A percentile compares a stretch with the other conserved stretches of the same genome.
phyloP scores from a whole-genome alignment of 371 early-diverging fungal genomes.

The Syncephalis plumigaleata region DNA sequence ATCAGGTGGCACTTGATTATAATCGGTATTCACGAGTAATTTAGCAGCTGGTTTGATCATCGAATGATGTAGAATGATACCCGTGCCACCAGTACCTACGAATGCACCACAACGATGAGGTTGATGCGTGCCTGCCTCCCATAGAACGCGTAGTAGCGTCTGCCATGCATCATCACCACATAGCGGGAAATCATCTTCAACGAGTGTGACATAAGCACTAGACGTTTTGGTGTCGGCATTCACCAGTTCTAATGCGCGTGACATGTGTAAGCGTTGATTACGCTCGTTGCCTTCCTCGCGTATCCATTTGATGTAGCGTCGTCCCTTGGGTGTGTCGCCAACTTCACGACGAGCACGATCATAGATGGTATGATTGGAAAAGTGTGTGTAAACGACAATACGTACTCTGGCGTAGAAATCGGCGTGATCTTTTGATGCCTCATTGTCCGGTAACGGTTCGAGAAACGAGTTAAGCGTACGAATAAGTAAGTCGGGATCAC shows the following conservation, averaged over 20 bases:
- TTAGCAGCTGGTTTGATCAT: slow-evolving; percentile 19
- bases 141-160: slow-evolving; percentile 27
- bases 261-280: slow-evolving; percentile 35
- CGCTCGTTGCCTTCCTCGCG: slow-evolving; percentile 24
- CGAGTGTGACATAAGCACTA: slow-evolving; percentile 23
- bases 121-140: slow-evolving; percentile 19
- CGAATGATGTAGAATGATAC: slow-evolving; percentile 26
- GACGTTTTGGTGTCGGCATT: slow-evolving; percentile 14
- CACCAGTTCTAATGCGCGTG: slow-evolving; percentile 21
- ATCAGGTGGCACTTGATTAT: slow-evolving; percentile 25
- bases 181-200: slow-evolving; percentile 44
- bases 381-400: slow-evolving; percentile 38
- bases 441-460: slow-evolving; percentile 23
- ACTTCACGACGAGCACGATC: slow-evolving; percentile 20
- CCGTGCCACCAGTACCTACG: slow-evolving; percentile 43
- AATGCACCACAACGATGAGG: slow-evolving; percentile 37
- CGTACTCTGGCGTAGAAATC: slow-evolving; percentile 25
- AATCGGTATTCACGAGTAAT: slow-evolving; percentile 15
- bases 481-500: slow-evolving; percentile 25
- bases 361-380: slow-evolving; percentile 27
- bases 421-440: not conserved
- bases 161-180: slow-evolving; percentile 26
- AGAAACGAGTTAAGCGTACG: slow-evolving; percentile 30
- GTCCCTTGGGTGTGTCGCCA: slow-evolving; percentile 21
- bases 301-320: slow-evolving; percentile 29